Base-by-base conservation (phyloP, 2,329 filamentous ascomycete species). In the Sordariomycetes sp. region DNA sequence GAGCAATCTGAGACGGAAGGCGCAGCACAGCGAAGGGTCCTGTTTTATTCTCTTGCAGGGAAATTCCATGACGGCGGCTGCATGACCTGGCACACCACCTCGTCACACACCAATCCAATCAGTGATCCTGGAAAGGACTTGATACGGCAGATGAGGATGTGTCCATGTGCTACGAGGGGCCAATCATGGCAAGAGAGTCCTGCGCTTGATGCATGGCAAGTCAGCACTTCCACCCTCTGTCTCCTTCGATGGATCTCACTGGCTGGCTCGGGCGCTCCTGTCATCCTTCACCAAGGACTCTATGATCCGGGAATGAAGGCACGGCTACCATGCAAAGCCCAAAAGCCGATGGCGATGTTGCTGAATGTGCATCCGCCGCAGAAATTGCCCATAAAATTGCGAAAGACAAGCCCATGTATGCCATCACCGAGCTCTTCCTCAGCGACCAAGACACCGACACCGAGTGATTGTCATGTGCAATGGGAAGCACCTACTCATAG, bases 391-490 rank as follows among this genome's bases (percentile, higher is more conserved):
- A 10, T 3, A 10, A 10, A 2, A 42, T 58, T 51, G 55, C 57
- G 59, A 57, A 59, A 60, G 57, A 20, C 2, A 52, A 36, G n/a
- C 53, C 58, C 15, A 20, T 57, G 39, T 59, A 57, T 55, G n/a
- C 35, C 25, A 28, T 62, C 10, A 35, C 59, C 51, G 55, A 57
- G 35, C 62, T 64, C 39, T 56, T 25, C 7, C 61, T 62, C 50
- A 61, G 57, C 54, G 48, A 24, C 12, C 48, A 52, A 25, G 25
- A 62, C 51, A 61, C 60, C 13, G 55, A 64, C 51, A 54, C 61
- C 2, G 45, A 59, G 52, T 51, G 28, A 57, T 58, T 8, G 55
- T 61, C 10, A 59, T 61, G 57, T 64, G 62, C 54, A 60, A 60
- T 45, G 54, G 56, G 20, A 57, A 54, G 24, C 61, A 59, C 25